Percentiles rank a stretch among this genome's conserved stretches.
Evolutionary conservation across 2,329 filamentous ascomycete genomes (phyloP).

Genomic region (Apiospora phragmitis): DNA sequence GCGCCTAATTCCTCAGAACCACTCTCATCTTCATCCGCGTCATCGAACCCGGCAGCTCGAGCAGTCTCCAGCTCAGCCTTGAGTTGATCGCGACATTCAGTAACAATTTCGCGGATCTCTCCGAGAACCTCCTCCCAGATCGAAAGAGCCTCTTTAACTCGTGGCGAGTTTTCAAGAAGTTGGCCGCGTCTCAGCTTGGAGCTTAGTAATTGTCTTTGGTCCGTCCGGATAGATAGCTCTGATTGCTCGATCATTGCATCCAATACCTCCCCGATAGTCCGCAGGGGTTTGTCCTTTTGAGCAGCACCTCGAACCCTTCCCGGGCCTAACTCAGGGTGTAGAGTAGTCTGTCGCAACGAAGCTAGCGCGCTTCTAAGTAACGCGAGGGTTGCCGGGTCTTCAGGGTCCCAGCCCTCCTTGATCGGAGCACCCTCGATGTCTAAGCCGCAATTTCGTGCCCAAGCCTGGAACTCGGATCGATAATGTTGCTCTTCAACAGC

Average conservation of each 20-base stretch:
- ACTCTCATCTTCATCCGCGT: slow-evolving; percentile 21
- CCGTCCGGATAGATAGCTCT: slow-evolving; percentile 63
- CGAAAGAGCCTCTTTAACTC: slow-evolving; percentile 65
- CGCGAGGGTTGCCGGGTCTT: slow-evolving; percentile 58
- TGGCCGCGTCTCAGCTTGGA: slow-evolving; percentile 72
- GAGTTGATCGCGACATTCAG: slow-evolving; percentile 65
- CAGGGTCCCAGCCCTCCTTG: slow-evolving; percentile 62
- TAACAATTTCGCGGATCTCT: slow-evolving; percentile 54
- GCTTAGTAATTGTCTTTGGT: slow-evolving; percentile 68
- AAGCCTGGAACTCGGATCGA: slow-evolving; percentile 69
- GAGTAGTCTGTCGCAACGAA: slow-evolving; percentile 75
- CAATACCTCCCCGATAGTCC: slow-evolving; percentile 83
- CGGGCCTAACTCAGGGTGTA: slow-evolving; percentile 80
- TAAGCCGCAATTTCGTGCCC: slow-evolving; percentile 71
- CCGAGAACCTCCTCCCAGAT: slow-evolving; percentile 65
- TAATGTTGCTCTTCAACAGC: slow-evolving; percentile 92
- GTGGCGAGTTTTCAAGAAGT: slow-evolving; percentile 72
- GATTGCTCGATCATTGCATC: slow-evolving; percentile 90
- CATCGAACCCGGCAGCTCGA: slow-evolving; percentile 22
- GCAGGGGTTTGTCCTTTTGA: slow-evolving; percentile 64
- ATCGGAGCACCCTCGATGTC: slow-evolving; percentile 63
- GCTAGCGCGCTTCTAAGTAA: slow-evolving; percentile 80
- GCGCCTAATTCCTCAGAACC: slow-evolving; percentile 34
- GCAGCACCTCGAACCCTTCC: slow-evolving; percentile 66
- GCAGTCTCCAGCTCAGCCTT: slow-evolving; percentile 46